Evolutionary conservation across 352 stramenopile species (phyloP), one percentile per base, ranked within the genome.

Genomic region (Globisporangium mamillatum): DNA sequence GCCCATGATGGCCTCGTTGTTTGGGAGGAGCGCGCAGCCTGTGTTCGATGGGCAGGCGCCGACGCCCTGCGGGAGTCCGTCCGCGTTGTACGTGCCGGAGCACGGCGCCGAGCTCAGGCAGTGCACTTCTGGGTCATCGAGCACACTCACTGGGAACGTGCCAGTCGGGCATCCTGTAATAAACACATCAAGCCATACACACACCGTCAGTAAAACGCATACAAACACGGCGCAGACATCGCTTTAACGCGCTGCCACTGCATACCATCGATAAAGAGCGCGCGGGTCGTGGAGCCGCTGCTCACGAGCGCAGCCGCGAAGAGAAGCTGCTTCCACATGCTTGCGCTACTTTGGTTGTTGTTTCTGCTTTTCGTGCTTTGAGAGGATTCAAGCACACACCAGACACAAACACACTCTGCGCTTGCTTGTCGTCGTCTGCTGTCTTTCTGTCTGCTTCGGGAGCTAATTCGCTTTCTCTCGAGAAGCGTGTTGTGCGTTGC

Each of bases 1-100:
- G 66, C 80, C 81, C 85, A 93, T 93, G 64, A 91, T 85, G 14
- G 70, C 70, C 27, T 81, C 80, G 59, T 86, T 71, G 56, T 82
- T 62, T 0, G 85, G 85, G 52, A 91, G 72, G 34, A 91, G 72
- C 22, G 83, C 85, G 60, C 85, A 93, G 56, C 70, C 80, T 18
- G 80, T 79, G 36, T 75, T 76, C 3, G 66, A 70, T 1, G 85
- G 85, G 52, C 85, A 93, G 1, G 77, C 74, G 41, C 85, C 85
- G 18, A 91, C 76, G 22, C 81, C 79, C 20, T 73, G 64, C 16
- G 78, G 67, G 4, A 91, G 68, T 0, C 81, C 82, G 24, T 71
- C 68, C 16, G 77, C 54, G 10, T 78, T 86, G 63, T 90, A 90
- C 24, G 80, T 84, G 25, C 85, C 85, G 0, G 83, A 90, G 62